Percentiles rank a stretch among this genome's conserved stretches.
phyloP scores from a whole-genome alignment of 306 rosid genomes.

The Mucuna pruriens region DNA sequence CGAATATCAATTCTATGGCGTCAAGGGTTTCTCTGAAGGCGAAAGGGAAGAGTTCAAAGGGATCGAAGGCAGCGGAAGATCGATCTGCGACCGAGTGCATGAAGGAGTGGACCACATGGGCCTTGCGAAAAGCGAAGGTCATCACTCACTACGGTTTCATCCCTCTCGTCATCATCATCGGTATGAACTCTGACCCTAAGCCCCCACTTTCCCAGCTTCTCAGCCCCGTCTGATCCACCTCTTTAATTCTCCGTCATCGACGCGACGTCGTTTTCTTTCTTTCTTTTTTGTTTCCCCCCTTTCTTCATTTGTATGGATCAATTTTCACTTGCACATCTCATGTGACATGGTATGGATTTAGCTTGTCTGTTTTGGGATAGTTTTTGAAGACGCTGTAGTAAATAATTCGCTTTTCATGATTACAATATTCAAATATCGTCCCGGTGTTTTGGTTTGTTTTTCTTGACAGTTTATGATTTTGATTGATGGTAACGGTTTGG shows the following conservation, averaged over 20 bases:
- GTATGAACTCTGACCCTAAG: constrained; percentile 95
- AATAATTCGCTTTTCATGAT: neutral
- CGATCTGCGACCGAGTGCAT: constrained; percentile 45
- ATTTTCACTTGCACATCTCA: constrained; percentile 20
- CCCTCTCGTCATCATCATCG: constrained; percentile 83
- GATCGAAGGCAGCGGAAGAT: constrained; percentile 60
- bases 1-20: constrained; percentile 53
- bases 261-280: neutral
- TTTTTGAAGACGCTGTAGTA: neutral
- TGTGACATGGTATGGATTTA: neutral
- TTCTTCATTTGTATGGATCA: neutral
- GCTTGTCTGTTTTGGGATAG: neutral
- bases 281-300: neutral
- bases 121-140: constrained; percentile 79
- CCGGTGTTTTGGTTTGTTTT: neutral
- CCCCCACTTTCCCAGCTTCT: constrained; percentile 89
- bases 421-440: neutral
- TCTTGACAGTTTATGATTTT: neutral
- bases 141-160: constrained; percentile 91
- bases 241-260: neutral
- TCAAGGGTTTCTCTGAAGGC: constrained; percentile 75
- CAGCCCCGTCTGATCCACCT: constrained; percentile 79
- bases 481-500: neutral
- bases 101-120: constrained; percentile 90
- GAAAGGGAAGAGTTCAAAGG: constrained; percentile 74